Conservation (phyloP, 2,329 filamentous ascomycete species). For the Canariomyces notabilis region DNA sequence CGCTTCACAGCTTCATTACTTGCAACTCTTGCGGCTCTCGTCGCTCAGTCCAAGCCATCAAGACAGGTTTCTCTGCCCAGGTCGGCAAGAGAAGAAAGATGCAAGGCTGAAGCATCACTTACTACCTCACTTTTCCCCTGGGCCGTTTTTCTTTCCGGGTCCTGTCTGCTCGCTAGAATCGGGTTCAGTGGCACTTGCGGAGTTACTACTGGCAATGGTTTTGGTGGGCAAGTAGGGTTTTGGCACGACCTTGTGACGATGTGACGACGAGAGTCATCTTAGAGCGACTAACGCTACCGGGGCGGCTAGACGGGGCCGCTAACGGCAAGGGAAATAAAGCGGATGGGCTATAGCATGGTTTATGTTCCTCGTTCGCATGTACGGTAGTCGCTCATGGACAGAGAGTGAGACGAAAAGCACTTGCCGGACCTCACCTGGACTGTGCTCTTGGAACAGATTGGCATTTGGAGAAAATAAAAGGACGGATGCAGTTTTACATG, state of each 20-base stretch:
- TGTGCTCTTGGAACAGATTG: slow-evolving; percentile 12
- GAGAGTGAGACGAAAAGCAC: not conserved
- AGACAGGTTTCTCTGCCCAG: slow-evolving; percentile 99
- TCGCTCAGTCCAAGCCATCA: slow-evolving; percentile 93
- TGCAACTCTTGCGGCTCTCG: slow-evolving; percentile 84
- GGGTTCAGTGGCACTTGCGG: slow-evolving; percentile 14
- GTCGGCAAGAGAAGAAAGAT: slow-evolving; percentile 98
- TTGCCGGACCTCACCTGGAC: slow-evolving; percentile 3
- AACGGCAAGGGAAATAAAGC: slow-evolving; percentile 1
- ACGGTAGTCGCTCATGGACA: not conserved
- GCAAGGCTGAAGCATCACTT: slow-evolving; percentile 57
- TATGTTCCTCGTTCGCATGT: not conserved
- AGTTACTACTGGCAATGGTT: slow-evolving; percentile 2
- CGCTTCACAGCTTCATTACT: slow-evolving; percentile 66
- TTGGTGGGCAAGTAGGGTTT: slow-evolving; percentile 11
- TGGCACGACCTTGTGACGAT: slow-evolving; percentile 14
- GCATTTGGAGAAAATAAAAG: slow-evolving; percentile 4
- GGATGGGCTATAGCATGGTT: not conserved
- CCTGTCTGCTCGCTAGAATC: slow-evolving; percentile 10
- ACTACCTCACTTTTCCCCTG: slow-evolving; percentile 11
- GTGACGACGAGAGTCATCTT: slow-evolving; percentile 9
- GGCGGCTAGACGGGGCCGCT: slow-evolving; percentile 5
- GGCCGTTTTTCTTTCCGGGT: slow-evolving; percentile 12
- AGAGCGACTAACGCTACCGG: slow-evolving; percentile 2
- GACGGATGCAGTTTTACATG: not conserved